These are phyloP conservation scores for Alternaria gaisen DNA, from an alignment of 2,329 filamentous ascomycete genomes.

Conservation along the genomic window DNA sequence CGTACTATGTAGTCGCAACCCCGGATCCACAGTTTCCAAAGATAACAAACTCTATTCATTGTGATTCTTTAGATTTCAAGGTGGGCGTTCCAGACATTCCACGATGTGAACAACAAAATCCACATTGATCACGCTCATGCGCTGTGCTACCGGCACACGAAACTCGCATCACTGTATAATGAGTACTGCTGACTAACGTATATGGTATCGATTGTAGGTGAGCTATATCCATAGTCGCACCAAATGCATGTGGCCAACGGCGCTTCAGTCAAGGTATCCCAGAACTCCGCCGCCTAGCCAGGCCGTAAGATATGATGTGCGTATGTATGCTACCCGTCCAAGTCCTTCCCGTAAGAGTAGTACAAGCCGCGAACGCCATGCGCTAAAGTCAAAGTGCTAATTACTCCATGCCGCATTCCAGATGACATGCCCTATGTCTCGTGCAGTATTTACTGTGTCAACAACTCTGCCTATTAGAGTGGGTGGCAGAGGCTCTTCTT, in stretches of 20 bases:
- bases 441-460: constrained; percentile 75
- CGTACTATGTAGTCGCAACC: constrained; percentile 1
- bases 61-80: too few species aligned
- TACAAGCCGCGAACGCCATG: constrained; percentile 36
- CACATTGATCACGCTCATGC: not conserved
- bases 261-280: constrained; percentile 21
- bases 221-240: constrained; percentile 25
- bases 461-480: constrained; percentile 81
- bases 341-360: constrained; percentile 27
- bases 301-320: constrained; percentile 22
- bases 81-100: not conserved
- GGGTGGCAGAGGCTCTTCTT: constrained; percentile 63
- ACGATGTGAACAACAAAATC: not conserved
- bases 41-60: not conserved
- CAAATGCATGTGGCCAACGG: constrained; percentile 26
- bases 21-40: not conserved
- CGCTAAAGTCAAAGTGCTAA: constrained; percentile 37
- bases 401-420: constrained; percentile 72
- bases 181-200: constrained; percentile 16
- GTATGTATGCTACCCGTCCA: constrained; percentile 26
- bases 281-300: constrained; percentile 30
- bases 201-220: constrained; percentile 28
- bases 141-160: not conserved
- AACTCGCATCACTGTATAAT: not conserved
- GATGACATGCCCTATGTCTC: constrained; percentile 71